These are phyloP conservation scores for Trametes elegans DNA, from an alignment of 768 basidiomycete species.

Conservation along the genomic window DNA sequence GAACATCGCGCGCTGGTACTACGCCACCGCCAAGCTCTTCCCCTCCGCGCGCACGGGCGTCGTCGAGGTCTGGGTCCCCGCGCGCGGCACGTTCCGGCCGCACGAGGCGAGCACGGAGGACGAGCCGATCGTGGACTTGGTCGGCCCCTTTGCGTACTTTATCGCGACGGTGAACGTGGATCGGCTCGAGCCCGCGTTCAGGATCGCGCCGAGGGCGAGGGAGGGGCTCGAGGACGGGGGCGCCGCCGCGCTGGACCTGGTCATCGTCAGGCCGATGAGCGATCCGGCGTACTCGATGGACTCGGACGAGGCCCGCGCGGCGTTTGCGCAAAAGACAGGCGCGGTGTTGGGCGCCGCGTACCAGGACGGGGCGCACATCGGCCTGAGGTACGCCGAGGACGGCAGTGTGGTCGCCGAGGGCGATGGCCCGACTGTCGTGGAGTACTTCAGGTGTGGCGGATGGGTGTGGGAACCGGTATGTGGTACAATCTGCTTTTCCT, in stretches of 20 bases:
- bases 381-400: conserved; percentile 50
- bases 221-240: conserved; percentile 33
- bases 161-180: conserved; percentile 80
- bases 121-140: conserved; percentile 43
- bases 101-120: conserved; percentile 31
- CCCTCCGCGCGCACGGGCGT: conserved; percentile 39
- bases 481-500: conserved; percentile 8
- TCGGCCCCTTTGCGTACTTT: conserved; percentile 87
- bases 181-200: conserved; percentile 80
- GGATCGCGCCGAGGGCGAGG: conserved; percentile 65
- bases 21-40: conserved; percentile 54
- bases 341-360: conserved; percentile 70
- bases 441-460: conserved; percentile 73
- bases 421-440: conserved; percentile 58
- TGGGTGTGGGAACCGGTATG: conserved; percentile 89
- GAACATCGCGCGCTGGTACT: conserved; percentile 74
- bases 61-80: conserved; percentile 64
- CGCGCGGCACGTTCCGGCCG: conserved; percentile 43
- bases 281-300: conserved; percentile 48
- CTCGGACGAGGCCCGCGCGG: conserved; percentile 40
- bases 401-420: conserved; percentile 41
- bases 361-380: conserved; percentile 67
- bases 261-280: conserved; percentile 71
- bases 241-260: conserved; percentile 60
- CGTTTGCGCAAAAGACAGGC: conserved; percentile 54